A percentile compares a stretch with the other conserved stretches of the same genome.
These are phyloP conservation scores for Tricholoma terreum DNA, from an alignment of 768 basidiomycete species.

Conservation along the genomic window DNA sequence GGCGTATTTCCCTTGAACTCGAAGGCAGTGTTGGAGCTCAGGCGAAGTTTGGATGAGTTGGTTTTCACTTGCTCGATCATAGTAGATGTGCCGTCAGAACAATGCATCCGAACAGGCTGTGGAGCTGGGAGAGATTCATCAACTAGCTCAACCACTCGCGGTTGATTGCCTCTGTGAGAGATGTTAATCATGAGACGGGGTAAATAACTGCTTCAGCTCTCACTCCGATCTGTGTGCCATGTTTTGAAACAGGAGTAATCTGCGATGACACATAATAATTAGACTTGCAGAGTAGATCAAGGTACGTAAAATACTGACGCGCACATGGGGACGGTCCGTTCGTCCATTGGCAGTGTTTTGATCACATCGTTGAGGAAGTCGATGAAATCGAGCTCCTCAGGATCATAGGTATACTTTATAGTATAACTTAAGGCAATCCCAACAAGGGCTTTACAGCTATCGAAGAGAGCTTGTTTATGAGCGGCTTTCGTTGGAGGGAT, in stretches of 20 bases:
- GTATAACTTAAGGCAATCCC: neutral
- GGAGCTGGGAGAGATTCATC: neutral
- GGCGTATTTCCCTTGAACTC: slow-evolving; percentile 1
- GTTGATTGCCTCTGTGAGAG: neutral
- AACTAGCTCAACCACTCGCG: neutral
- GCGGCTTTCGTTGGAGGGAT: neutral
- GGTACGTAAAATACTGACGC: neutral
- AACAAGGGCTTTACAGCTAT: neutral
- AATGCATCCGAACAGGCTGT: neutral
- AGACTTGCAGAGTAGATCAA: neutral
- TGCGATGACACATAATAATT: neutral
- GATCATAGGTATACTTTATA: neutral
- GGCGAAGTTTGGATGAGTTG: neutral
- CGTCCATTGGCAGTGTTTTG: neutral
- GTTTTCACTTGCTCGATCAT: slow-evolving; percentile 1
- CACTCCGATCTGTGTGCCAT: neutral
- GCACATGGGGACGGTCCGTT: neutral
- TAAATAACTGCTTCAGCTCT: neutral
- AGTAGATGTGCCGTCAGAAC: neutral
- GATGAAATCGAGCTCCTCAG: slow-evolving; percentile 1
- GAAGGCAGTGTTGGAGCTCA: neutral
- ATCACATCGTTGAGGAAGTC: slow-evolving; percentile 5
- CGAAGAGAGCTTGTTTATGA: neutral
- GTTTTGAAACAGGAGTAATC: neutral
- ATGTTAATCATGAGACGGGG: neutral